A percentile compares a stretch with the other conserved stretches of the same genome.
Conservation (phyloP, 306 rosid species). For the Glycine tomentella region DNA sequence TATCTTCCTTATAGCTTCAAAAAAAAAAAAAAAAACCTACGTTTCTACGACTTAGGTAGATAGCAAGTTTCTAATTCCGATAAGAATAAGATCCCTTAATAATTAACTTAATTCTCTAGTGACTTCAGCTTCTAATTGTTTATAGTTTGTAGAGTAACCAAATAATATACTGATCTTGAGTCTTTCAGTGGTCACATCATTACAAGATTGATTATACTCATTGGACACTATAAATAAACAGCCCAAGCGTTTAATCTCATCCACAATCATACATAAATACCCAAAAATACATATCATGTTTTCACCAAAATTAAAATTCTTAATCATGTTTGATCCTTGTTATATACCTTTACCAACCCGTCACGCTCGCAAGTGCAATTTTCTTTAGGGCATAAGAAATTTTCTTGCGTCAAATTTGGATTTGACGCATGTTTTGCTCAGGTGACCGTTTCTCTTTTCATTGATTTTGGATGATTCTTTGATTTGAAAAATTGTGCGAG, state of each 20-base stretch:
- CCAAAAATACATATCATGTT: neutral
- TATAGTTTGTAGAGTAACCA: neutral
- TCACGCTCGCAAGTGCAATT: constrained; percentile 21
- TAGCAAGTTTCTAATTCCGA: constrained; percentile 41
- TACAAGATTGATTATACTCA: constrained; percentile 16
- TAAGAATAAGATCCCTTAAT: constrained; percentile 45
- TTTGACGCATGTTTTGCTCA: constrained; percentile 45
- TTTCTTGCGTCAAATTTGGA: neutral
- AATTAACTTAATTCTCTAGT: constrained; percentile 41
- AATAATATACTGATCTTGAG: neutral
- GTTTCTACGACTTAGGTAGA: constrained; percentile 23
- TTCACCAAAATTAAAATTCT: neutral
- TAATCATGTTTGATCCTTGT: constrained; percentile 32
- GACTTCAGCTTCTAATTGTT: constrained; percentile 23
- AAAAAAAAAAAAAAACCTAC: neutral
- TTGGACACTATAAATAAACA: neutral
- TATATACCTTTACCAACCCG: neutral
- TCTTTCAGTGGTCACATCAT: constrained; percentile 33
- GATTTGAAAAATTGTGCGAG: constrained; percentile 50
- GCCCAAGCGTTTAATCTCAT: neutral
- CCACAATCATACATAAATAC: neutral
- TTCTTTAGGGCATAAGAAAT: neutral
- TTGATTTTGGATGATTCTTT: constrained; percentile 58
- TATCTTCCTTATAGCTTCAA: neutral
- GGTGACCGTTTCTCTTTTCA: constrained; percentile 64